Conservation (phyloP, 331 rosid genomes). For the Quercus tomentella region DNA sequence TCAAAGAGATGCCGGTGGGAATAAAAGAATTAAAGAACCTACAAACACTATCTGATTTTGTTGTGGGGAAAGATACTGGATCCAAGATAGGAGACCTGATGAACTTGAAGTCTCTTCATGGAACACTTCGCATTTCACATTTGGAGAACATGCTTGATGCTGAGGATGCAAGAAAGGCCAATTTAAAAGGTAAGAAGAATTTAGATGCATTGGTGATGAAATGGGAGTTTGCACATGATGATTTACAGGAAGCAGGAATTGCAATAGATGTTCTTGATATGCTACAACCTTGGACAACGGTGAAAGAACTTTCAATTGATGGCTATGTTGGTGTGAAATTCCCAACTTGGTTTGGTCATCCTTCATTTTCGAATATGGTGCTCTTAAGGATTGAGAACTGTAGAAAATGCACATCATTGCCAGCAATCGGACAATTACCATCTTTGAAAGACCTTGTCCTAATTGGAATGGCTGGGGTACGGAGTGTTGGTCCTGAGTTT, state of each 20-base stretch:
- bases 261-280: neutral
- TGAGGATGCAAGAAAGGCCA: neutral
- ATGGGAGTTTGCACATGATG: conserved; percentile 5
- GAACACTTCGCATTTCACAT: conserved; percentile 6
- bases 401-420: too few species aligned
- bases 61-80: too few species aligned
- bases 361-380: neutral
- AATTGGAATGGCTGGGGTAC: neutral
- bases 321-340: conserved; percentile 19
- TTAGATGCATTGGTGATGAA: neutral
- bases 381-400: neutral
- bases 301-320: conserved; percentile 2
- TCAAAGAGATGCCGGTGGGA: too few species aligned
- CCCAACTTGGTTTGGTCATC: conserved; percentile 17
- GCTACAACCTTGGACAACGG: neutral
- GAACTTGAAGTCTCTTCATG: neutral
- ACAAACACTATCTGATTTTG: too few species aligned
- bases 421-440: conserved; percentile 15
- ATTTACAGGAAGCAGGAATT: conserved; percentile 1
- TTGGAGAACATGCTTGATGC: neutral
- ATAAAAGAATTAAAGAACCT: too few species aligned
- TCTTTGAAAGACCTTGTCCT: conserved; percentile 7
- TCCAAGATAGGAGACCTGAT: neutral
- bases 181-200: too few species aligned
- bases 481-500: conserved; percentile 5